Percentiles rank a stretch among this genome's conserved stretches.
These are phyloP conservation scores for Pseudogymnoascus sp. DNA, from an alignment of 2,329 filamentous ascomycete genomes.

Conservation along the genomic window DNA sequence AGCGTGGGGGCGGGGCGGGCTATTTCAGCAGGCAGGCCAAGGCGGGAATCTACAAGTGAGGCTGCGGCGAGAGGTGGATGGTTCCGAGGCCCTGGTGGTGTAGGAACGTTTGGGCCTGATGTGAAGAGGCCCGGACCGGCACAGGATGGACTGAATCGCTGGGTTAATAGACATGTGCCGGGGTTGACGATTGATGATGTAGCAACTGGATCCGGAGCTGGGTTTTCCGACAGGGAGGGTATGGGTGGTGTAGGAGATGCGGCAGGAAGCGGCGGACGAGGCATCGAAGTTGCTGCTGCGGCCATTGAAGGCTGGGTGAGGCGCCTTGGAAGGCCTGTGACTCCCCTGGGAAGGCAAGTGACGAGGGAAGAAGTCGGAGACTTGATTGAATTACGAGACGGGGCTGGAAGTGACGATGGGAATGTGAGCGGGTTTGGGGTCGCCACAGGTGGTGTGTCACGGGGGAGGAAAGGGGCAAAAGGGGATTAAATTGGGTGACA, in stretches of 20 bases:
- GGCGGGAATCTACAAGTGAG: constrained; percentile 28
- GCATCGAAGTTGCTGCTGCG: constrained; percentile 63
- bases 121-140: constrained; percentile 73
- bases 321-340: constrained; percentile 52
- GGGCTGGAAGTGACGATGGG: constrained; percentile 49
- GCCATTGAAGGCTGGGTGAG: constrained; percentile 87
- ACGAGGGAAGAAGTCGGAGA: constrained; percentile 47
- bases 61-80: constrained; percentile 44
- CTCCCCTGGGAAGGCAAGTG: constrained; percentile 36
- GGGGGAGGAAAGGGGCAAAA: constrained; percentile 11
- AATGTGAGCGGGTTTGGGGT: constrained; percentile 23
- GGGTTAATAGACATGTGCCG: constrained; percentile 35
- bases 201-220: constrained; percentile 27
- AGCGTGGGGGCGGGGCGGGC: constrained; percentile 27
- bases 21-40: background rate
- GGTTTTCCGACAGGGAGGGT: constrained; percentile 15
- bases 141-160: constrained; percentile 74
- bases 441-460: constrained; percentile 16
- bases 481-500: background rate
- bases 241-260: constrained; percentile 43
- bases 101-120: constrained; percentile 69
- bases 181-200: constrained; percentile 18
- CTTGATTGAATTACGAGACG: constrained; percentile 64
- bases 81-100: constrained; percentile 78
- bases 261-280: constrained; percentile 30